Conservation (phyloP, 768 basidiomycete species). For the Termitomyces sp. region DNA sequence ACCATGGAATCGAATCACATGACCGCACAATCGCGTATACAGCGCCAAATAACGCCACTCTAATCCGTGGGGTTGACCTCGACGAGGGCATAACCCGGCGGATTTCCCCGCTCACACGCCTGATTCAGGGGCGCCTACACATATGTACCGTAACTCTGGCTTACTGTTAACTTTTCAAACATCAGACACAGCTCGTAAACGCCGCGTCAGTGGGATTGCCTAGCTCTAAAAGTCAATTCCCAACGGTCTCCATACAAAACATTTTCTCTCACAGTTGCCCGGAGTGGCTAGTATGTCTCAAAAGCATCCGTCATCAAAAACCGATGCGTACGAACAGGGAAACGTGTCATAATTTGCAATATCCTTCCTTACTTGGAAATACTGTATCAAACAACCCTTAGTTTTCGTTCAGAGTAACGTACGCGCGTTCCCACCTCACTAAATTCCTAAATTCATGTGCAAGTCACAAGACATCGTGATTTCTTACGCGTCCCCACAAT, state of each 20-base stretch:
- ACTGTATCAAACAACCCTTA: background rate
- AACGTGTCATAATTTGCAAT: slow-evolving; percentile 10
- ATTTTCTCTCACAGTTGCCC: background rate
- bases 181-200: background rate
- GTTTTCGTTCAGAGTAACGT: background rate
- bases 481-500: background rate
- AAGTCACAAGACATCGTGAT: background rate
- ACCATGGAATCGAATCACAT: slow-evolving; percentile 11
- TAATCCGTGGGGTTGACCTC: background rate
- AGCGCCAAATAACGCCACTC: slow-evolving; percentile 13
- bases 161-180: background rate
- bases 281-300: background rate
- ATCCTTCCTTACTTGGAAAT: slow-evolving; percentile 8
- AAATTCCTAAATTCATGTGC: background rate
- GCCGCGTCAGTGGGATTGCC: background rate
- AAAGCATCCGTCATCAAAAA: background rate
- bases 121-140: background rate
- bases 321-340: slow-evolving; percentile 12
- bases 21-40: slow-evolving; percentile 13
- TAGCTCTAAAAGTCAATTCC: background rate
- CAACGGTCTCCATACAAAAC: background rate
- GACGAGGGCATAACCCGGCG: background rate
- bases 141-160: background rate
- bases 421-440: background rate
- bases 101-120: background rate